phyloP scores from a whole-genome alignment of 2,329 filamentous ascomycete genomes.

The Phyllosticta citriasiana region DNA sequence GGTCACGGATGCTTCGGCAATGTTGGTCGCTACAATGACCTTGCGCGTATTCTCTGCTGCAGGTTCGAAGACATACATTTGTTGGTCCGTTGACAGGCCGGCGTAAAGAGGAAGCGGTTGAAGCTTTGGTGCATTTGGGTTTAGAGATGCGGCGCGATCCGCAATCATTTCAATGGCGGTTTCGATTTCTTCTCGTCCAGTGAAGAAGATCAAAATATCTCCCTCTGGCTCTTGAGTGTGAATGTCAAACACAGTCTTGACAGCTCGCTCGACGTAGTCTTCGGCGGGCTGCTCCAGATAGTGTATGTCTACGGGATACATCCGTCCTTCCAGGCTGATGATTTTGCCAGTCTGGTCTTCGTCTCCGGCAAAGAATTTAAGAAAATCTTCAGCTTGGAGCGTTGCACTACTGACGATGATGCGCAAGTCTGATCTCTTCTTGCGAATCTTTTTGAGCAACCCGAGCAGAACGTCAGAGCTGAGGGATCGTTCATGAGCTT shows the following conservation, averaged over 20 bases:
- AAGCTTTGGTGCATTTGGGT: constrained; percentile 49
- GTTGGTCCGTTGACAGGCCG: constrained; percentile 78
- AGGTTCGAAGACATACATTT: constrained; percentile 89
- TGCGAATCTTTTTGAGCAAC: constrained; percentile 80
- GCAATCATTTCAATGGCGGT: constrained; percentile 66
- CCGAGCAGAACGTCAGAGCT: constrained; percentile 88
- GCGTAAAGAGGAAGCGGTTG: constrained; percentile 76
- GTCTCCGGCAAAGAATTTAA: constrained; percentile 60
- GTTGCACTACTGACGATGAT: constrained; percentile 92
- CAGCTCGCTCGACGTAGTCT: constrained; percentile 74
- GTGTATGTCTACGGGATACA: constrained; percentile 78
- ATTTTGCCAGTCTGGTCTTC: constrained; percentile 43
- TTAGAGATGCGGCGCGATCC: constrained; percentile 57
- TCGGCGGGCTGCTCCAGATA: constrained; percentile 71
- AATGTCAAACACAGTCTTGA: constrained; percentile 79
- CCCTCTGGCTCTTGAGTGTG: constrained; percentile 71
- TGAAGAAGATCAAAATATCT: constrained; percentile 85
- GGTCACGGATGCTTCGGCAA: constrained; percentile 91
- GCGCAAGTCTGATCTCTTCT: constrained; percentile 67
- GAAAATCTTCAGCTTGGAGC: constrained; percentile 76
- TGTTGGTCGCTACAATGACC: constrained; percentile 89
- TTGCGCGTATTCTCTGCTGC: constrained; percentile 75
- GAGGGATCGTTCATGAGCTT: constrained; percentile 88
- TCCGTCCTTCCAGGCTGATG: constrained; percentile 76
- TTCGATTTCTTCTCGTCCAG: constrained; percentile 89